Conservation (phyloP, 495 filamentous ascomycete genomes). For the Daldinia concentrica region DNA sequence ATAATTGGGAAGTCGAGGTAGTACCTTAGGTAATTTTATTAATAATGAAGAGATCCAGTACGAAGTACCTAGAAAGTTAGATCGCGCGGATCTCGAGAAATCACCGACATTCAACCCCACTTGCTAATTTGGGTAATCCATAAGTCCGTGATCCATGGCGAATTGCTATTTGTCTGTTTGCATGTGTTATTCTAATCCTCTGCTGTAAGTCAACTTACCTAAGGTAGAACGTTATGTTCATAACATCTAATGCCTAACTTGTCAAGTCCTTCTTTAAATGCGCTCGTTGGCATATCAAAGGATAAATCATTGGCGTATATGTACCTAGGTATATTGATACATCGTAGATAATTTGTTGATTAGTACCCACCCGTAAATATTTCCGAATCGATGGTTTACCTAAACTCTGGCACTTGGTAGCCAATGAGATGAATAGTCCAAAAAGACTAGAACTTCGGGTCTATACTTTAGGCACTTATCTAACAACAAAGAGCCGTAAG, state of each 20-base stretch:
- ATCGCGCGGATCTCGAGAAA: background rate
- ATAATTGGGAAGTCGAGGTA: no score
- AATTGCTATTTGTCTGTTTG: no score
- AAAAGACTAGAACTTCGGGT: background rate
- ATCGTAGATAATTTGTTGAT: background rate
- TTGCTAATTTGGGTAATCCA: background rate
- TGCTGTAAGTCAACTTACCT: no score
- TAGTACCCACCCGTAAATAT: background rate
- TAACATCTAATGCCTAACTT: no score
- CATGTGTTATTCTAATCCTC: no score
- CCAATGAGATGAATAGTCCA: background rate
- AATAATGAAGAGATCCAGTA: background rate
- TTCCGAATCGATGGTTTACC: background rate
- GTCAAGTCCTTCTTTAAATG: no score
- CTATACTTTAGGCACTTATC: no score
- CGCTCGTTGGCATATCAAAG: no score
- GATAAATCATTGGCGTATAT: no score
- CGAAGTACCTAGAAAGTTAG: background rate
- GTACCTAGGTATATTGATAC: background rate
- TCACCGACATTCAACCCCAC: slow-evolving; percentile 2
- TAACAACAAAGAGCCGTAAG: no score
- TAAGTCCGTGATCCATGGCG: background rate
- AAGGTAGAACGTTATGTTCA: no score
- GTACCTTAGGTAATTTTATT: background rate
- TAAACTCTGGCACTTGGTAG: background rate